phyloP scores from a whole-genome alignment of 805 yeast genomes.

The Zygosaccharomyces kombuchaensis region DNA sequence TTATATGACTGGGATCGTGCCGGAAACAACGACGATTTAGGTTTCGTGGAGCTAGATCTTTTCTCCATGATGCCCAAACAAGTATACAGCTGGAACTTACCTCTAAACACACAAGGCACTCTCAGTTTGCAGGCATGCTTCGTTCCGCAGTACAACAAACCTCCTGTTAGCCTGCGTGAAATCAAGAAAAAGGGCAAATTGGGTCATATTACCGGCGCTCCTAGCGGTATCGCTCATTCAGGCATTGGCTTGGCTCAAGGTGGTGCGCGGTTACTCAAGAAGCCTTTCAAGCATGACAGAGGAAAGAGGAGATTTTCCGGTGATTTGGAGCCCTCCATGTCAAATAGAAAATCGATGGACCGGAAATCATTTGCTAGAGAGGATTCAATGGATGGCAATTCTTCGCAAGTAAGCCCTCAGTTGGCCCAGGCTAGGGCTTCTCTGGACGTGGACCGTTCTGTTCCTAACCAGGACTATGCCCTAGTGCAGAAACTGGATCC shows the following conservation, averaged over 20 bases:
- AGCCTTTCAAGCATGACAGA: conserved; percentile 15
- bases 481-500: conserved; percentile 20
- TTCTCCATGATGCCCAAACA: conserved; percentile 44
- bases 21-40: conserved; percentile 61
- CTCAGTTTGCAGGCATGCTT: conserved; percentile 53
- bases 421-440: conserved; percentile 16
- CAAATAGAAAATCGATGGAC: background rate
- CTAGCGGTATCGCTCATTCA: conserved; percentile 36
- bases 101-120: conserved; percentile 61
- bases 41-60: conserved; percentile 48
- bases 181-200: conserved; percentile 35
- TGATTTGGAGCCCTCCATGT: background rate
- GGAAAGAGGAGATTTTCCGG: conserved; percentile 4
- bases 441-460: conserved; percentile 26
- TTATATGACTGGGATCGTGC: conserved; percentile 78
- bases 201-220: conserved; percentile 35
- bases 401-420: conserved; percentile 6
- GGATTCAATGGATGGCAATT: conserved; percentile 1
- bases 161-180: conserved; percentile 42
- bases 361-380: conserved; percentile 1
- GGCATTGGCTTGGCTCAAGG: conserved; percentile 39
- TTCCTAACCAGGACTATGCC: conserved; percentile 31
- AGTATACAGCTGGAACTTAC: conserved; percentile 43
- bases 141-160: conserved; percentile 62
- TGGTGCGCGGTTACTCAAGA: conserved; percentile 37